Evolutionary conservation across 345 rosid genomes (phyloP).

Genomic region (Angophora floribunda): DNA sequence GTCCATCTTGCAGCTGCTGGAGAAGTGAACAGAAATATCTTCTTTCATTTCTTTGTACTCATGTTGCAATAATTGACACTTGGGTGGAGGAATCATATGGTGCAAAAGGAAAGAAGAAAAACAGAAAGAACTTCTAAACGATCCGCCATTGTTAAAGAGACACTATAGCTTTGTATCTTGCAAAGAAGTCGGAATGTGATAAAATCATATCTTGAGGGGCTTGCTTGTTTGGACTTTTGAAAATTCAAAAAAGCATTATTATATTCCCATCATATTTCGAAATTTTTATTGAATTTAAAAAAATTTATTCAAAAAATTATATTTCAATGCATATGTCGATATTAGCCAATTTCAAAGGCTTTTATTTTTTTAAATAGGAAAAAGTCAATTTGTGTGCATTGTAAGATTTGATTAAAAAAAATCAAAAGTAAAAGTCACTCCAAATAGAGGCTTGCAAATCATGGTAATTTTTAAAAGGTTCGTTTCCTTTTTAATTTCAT

Average conservation of each 20-base stretch:
- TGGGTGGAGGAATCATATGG: not conserved
- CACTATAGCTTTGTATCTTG: too few species aligned
- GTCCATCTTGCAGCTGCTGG: slow-evolving; percentile 57
- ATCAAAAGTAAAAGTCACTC: too few species aligned
- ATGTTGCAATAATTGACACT: not conserved
- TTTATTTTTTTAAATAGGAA: not conserved
- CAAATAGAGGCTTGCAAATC: too few species aligned
- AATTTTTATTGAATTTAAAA: not conserved
- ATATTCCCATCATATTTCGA: not conserved
- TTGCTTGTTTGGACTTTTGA: not conserved
- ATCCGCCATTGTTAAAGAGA: too few species aligned
- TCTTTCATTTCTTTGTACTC: not conserved
- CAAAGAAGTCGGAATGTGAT: not conserved
- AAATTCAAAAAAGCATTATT: not conserved
- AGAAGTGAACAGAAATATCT: slow-evolving; percentile 21
- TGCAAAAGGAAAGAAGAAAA: not conserved
- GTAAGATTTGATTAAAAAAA: too few species aligned
- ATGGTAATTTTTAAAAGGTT: too few species aligned
- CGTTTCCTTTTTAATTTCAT: too few species aligned
- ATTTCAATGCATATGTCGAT: not conserved
- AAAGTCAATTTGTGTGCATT: not conserved
- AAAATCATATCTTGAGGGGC: not conserved
- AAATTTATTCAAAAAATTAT: not conserved
- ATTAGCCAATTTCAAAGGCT: not conserved
- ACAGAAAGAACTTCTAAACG: too few species aligned